Conservation (phyloP, 441 rosid genomes). For the Aleurites moluccanus region DNA sequence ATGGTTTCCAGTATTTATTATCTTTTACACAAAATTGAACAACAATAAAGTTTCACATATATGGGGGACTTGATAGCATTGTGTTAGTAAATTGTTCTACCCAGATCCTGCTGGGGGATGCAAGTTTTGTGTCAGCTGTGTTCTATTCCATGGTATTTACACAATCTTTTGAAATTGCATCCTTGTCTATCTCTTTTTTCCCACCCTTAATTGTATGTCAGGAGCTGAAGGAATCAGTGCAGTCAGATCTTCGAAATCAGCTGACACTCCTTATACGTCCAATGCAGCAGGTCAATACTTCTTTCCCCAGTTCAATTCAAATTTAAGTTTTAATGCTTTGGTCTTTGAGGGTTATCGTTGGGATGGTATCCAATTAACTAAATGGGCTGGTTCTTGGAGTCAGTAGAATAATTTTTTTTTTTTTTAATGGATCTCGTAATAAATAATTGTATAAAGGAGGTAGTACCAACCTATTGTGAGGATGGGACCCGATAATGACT, state of each 20-base stretch:
- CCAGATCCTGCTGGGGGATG: neutral
- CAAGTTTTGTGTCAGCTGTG: neutral
- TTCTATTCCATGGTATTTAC: neutral
- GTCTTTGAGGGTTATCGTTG: neutral
- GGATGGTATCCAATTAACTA: neutral
- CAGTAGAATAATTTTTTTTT: neutral
- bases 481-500: neutral
- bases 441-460: neutral
- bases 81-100: neutral
- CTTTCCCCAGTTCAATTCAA: neutral
- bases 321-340: neutral
- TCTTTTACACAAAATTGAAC: neutral
- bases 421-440: neutral
- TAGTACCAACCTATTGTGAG: neutral
- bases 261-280: conserved; percentile 88
- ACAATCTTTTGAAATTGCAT: neutral
- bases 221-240: conserved; percentile 80
- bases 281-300: conserved; percentile 75
- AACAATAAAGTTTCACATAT: neutral
- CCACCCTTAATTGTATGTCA: conserved; percentile 25
- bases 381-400: conserved; percentile 8
- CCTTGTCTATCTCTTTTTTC: neutral
- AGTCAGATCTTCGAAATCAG: conserved; percentile 72
- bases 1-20: neutral
- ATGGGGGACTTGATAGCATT: neutral